Conservation (phyloP, 345 rosid species). For the Pseudoturritis turrita region DNA sequence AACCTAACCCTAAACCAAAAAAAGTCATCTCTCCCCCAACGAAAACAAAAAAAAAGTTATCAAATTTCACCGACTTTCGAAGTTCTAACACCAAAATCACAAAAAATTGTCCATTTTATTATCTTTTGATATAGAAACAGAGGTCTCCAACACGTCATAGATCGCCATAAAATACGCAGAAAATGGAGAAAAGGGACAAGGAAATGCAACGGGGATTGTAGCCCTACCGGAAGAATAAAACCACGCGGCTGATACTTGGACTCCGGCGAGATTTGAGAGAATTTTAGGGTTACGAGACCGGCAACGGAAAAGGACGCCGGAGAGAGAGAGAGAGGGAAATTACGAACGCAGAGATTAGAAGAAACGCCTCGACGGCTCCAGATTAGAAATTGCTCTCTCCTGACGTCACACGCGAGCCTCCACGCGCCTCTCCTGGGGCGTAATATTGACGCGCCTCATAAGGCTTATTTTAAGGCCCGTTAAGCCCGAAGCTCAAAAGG, state of each 20-base stretch:
- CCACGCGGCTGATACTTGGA: background rate
- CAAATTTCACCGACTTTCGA: background rate
- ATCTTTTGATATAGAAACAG: background rate
- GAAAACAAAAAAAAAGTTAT: too few relatives aligned
- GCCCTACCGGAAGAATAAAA: background rate
- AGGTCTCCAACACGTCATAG: background rate
- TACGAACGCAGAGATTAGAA: background rate
- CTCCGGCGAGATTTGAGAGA: background rate
- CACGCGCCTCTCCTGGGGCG: background rate
- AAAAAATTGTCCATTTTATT: background rate
- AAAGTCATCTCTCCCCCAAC: background rate
- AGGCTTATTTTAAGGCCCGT: background rate
- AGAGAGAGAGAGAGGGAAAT: background rate
- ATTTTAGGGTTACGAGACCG: background rate
- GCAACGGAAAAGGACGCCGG: background rate
- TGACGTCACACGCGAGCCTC: slow-evolving; percentile 1
- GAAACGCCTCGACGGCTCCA: background rate
- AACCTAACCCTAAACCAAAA: background rate
- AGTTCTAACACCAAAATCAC: background rate
- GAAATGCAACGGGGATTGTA: background rate
- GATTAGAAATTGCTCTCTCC: background rate
- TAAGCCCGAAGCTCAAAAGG: too few relatives aligned
- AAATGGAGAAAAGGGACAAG: background rate
- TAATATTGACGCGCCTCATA: background rate
- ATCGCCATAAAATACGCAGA: background rate